phyloP scores from a whole-genome alignment of 768 basidiomycete genomes.

The Trametes cinnabarina region DNA sequence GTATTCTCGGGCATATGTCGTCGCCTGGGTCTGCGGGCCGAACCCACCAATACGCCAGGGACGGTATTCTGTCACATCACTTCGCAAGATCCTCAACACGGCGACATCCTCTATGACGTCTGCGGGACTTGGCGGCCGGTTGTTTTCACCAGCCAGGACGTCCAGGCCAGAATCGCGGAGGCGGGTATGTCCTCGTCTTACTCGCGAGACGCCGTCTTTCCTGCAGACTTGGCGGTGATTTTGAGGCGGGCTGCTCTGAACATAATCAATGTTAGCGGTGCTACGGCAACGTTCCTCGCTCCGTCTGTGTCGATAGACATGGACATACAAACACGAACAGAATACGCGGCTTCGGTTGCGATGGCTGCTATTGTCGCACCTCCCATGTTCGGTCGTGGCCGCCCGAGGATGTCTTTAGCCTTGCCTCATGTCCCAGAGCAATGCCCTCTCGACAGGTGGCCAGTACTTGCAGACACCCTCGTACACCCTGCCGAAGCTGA shows the following conservation, averaged over 20 bases:
- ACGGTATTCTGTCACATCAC: constrained; percentile 53
- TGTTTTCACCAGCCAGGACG: constrained; percentile 17
- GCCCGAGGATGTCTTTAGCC: neutral
- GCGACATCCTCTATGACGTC: constrained; percentile 48
- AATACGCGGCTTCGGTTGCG: constrained; percentile 23
- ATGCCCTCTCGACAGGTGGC: neutral
- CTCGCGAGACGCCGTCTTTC: constrained; percentile 19
- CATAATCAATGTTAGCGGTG: constrained; percentile 4
- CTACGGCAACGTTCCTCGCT: neutral
- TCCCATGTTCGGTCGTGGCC: neutral
- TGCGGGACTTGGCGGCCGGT: constrained; percentile 18
- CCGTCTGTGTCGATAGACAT: too few species aligned
- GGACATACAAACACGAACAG: constrained; percentile 1
- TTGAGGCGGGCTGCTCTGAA: constrained; percentile 15
- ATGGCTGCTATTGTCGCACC: constrained; percentile 4
- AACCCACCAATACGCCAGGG: constrained; percentile 55
- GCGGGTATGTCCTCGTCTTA: constrained; percentile 8
- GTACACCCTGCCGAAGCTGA: constrained; percentile 12
- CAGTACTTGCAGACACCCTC: neutral
- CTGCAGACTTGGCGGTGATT: constrained; percentile 1
- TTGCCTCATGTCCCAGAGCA: neutral
- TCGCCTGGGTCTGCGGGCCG: constrained; percentile 49
- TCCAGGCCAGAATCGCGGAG: constrained; percentile 10
- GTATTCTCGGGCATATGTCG: constrained; percentile 54
- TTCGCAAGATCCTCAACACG: constrained; percentile 33